Base-by-base conservation (phyloP, 108 stramenopile genomes). In the Aurantiochytrium sp. region DNA sequence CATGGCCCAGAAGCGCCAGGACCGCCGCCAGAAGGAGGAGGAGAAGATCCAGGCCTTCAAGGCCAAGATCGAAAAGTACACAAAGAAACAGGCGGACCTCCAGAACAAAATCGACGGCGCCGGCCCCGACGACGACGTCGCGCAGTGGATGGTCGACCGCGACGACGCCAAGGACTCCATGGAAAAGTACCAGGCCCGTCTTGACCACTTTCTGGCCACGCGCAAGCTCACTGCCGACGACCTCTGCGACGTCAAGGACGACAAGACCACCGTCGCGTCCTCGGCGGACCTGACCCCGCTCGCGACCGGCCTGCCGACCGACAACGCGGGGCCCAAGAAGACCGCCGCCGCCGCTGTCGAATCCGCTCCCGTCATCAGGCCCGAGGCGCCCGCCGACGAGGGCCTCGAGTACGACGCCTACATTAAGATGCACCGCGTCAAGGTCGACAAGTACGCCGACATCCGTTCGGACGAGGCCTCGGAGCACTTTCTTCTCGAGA, bases 1-100 rank as follows among this genome's bases (percentile, higher is more conserved):
- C 45, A 92, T 90, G 91, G 89, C 88, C 4, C 30, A 55, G 3
- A 73, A 39, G 73, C 41, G 81, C 4, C 15, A 5, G 32, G 50
- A 54, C 30, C 52, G 85, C 4, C 12, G 85, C 15, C 31, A 27
- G 53, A 54, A 54, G 53, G 52, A 54, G 85, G 52, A 54, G 34
- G 50, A 54, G 52, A 86, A 54, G 85, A 52, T 86, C 24, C 15
- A 5, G 31, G 52, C 85, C 31, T 86, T 27, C 30, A 52, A 86
- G 34, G 12, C 85, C 15, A 68, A 69, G 39, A 45, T 81, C 36
- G 68, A 45, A 48, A 81, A 81, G 32, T 81, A 81, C 3, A 48
- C 36, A 1, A 81, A 81, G 73, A 81, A 81, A 30, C 8, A n/a
- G 15, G 42, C 10, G 30, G 73, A 81, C n/a, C 21, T 81, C 2